phyloP scores from a whole-genome alignment of 371 early-diverging fungal species.

The Paraphysoderma sedebokerense region DNA sequence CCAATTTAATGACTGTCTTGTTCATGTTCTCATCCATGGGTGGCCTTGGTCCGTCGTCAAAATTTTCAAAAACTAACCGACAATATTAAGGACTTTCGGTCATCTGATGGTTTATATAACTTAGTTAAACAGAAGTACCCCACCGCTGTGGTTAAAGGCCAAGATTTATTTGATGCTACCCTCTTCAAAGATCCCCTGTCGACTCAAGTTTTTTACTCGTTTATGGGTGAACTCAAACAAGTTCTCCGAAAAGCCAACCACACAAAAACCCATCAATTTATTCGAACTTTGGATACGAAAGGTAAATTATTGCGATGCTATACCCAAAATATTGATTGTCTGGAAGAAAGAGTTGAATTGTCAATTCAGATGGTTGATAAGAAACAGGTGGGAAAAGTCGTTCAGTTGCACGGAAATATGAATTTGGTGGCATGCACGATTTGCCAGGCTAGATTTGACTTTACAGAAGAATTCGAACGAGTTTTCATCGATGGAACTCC shows the following conservation, averaged over 20 bases:
- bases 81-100: slow-evolving; percentile 56
- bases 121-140: slow-evolving; percentile 69
- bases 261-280: slow-evolving; percentile 75
- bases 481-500: slow-evolving; percentile 50
- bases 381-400: slow-evolving; percentile 29
- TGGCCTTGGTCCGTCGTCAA: background rate
- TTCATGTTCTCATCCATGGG: background rate
- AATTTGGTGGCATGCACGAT: slow-evolving; percentile 65
- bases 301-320: slow-evolving; percentile 74
- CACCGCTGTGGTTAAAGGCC: slow-evolving; percentile 54
- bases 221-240: slow-evolving; percentile 82
- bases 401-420: slow-evolving; percentile 87
- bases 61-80: background rate
- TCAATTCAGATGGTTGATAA: slow-evolving; percentile 1
- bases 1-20: background rate
- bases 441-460: slow-evolving; percentile 43
- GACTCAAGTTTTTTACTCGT: slow-evolving; percentile 72
- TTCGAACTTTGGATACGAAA: slow-evolving; percentile 47
- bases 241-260: slow-evolving; percentile 50
- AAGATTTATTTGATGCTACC: slow-evolving; percentile 89
- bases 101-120: slow-evolving; percentile 54
- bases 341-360: slow-evolving; percentile 55
- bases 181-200: slow-evolving; percentile 57
- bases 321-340: slow-evolving; percentile 94
- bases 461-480: slow-evolving; percentile 25